phyloP scores from a whole-genome alignment of 2,329 filamentous ascomycete species.

The Dryadomyces sulphureus region DNA sequence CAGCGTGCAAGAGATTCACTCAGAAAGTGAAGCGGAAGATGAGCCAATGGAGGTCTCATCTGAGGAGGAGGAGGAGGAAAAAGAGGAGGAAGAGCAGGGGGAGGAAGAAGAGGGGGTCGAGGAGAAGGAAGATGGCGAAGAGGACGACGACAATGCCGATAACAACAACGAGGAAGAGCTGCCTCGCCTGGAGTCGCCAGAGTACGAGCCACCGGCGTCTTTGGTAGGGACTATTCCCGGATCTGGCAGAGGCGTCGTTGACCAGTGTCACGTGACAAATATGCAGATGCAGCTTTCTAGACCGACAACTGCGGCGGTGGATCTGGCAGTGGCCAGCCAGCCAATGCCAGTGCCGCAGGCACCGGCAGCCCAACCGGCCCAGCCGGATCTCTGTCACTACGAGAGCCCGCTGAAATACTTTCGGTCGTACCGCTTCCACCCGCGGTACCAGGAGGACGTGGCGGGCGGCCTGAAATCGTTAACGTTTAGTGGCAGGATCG shows the following conservation, averaged over 20 bases:
- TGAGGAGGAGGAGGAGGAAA: neutral
- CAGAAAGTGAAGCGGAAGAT: neutral
- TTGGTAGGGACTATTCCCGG: too few species aligned
- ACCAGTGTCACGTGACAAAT: neutral
- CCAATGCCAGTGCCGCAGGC: too few species aligned
- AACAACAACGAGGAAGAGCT: neutral
- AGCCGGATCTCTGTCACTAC: slow-evolving; percentile 39
- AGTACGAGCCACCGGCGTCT: too few species aligned
- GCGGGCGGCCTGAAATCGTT: slow-evolving; percentile 70
- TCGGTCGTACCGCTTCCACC: slow-evolving; percentile 81
- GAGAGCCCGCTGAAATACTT: slow-evolving; percentile 71
- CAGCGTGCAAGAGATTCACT: neutral
- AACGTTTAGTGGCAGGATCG: slow-evolving; percentile 87
- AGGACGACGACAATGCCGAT: neutral
- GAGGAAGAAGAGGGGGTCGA: neutral
- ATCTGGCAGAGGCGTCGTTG: neutral
- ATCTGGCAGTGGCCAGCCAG: neutral
- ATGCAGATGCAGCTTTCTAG: neutral
- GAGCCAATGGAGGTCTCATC: slow-evolving; percentile 1
- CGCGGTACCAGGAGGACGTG: slow-evolving; percentile 54
- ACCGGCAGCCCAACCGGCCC: too few species aligned
- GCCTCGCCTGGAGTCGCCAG: neutral
- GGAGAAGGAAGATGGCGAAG: neutral
- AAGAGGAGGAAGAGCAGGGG: neutral
- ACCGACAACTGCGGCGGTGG: neutral